These are phyloP conservation scores for Hanseniaspora valbyensis DNA, from an alignment of 805 yeast genomes.

Conservation along the genomic window DNA sequence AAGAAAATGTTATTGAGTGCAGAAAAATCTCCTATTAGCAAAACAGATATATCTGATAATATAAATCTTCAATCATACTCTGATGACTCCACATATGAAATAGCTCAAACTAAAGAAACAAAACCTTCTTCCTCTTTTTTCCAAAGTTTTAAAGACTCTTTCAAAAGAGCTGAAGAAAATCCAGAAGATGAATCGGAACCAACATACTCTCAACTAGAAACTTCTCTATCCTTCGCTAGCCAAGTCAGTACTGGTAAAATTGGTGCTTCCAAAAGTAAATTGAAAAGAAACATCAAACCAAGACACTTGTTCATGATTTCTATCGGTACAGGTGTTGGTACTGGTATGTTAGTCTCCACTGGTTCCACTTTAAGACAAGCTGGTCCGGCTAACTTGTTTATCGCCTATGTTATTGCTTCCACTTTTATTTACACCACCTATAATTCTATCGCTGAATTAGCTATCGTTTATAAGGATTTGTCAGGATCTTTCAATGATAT, in stretches of 20 bases:
- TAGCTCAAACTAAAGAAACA: no score
- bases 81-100: no score
- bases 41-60: no score
- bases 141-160: conserved; percentile 11
- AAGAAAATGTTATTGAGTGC: no score
- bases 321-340: conserved; percentile 57
- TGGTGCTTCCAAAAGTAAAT: conserved; percentile 15
- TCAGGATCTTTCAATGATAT: conserved; percentile 54
- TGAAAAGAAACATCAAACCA: conserved; percentile 11
- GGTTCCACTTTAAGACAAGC: conserved; percentile 48
- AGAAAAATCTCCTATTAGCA: no score
- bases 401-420: conserved; percentile 53
- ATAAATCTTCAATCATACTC: no score
- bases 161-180: conserved; percentile 5
- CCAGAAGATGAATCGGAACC: conserved; percentile 25
- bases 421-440: conserved; percentile 50
- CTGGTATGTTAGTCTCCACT: conserved; percentile 62
- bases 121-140: not conserved
- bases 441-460: conserved; percentile 55
- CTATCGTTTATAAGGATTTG: conserved; percentile 50
- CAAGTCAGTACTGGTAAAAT: not conserved
- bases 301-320: conserved; percentile 13
- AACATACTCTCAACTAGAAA: conserved; percentile 27
- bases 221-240: no score
- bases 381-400: conserved; percentile 54